Evolutionary conservation across 2,329 filamentous ascomycete genomes (phyloP).

Genomic region (Cytospora chrysosperma): DNA sequence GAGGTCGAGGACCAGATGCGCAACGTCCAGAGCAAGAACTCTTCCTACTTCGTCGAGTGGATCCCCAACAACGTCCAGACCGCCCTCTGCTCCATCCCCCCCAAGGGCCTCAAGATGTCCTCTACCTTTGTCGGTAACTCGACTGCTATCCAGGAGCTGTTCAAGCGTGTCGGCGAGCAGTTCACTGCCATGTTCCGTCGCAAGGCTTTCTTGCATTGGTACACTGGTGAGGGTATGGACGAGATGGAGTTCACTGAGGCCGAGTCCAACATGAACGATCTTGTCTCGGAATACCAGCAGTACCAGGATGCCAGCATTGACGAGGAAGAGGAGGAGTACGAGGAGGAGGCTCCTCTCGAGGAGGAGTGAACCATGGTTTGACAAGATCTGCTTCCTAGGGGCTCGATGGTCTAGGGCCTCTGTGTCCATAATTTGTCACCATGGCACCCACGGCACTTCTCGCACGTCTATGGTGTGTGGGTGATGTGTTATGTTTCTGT

Average conservation of each 20-base stretch:
- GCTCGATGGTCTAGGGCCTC: constrained; percentile 17
- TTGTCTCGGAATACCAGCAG: constrained; percentile 99
- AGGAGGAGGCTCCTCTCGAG: constrained; percentile 77
- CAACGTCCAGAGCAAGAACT: constrained; percentile 99
- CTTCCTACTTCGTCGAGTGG: constrained; percentile 99
- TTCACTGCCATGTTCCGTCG: constrained; percentile 99
- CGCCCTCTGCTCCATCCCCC: constrained; percentile 97
- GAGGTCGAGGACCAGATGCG: constrained; percentile 99
- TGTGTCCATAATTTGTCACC: constrained; percentile 20
- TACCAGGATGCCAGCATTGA: constrained; percentile 99
- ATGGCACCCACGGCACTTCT: constrained; percentile 20
- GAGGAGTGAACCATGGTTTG: constrained; percentile 47
- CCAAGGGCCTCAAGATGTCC: constrained; percentile 97
- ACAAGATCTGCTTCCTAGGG: constrained; percentile 14
- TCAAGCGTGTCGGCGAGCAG: constrained; percentile 99
- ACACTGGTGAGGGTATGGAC: constrained; percentile 99
- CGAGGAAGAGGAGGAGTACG: constrained; percentile 95
- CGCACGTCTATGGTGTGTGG: constrained; percentile 9
- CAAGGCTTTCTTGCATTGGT: constrained; percentile 99
- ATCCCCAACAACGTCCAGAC: constrained; percentile 99
- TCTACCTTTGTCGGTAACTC: constrained; percentile 99
- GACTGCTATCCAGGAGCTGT: constrained; percentile 99
- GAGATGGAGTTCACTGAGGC: constrained; percentile 99
- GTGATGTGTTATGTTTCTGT: constrained; percentile 18
- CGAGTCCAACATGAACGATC: constrained; percentile 99